These are phyloP conservation scores for Myrica gale DNA, from an alignment of 306 rosid species.

Conservation along the genomic window DNA sequence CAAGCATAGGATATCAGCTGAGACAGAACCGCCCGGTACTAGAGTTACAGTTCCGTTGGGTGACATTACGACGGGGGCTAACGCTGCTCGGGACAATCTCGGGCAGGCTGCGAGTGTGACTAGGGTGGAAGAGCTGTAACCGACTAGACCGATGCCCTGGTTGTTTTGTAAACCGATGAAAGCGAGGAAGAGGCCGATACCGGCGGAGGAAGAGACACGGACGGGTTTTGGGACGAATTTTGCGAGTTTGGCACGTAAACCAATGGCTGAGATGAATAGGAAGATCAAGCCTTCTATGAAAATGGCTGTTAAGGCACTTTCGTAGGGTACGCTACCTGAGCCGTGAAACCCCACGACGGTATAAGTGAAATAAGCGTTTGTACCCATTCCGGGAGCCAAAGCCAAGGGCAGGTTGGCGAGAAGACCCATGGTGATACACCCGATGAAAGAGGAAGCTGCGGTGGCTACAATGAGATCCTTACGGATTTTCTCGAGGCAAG, in stretches of 20 bases:
- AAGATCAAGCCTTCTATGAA: conserved; percentile 81
- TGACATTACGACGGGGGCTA: conserved; percentile 59
- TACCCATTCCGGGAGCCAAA: conserved; percentile 96
- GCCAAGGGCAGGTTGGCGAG: conserved; percentile 92
- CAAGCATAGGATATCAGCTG: conserved; percentile 59
- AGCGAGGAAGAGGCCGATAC: conserved; percentile 89
- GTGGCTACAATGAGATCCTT: conserved; percentile 92
- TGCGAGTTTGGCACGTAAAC: conserved; percentile 76
- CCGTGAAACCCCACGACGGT: conserved; percentile 97
- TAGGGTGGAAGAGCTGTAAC: conserved; percentile 69
- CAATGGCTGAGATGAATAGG: conserved; percentile 58
- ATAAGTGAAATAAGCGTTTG: conserved; percentile 94
- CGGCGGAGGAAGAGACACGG: conserved; percentile 90
- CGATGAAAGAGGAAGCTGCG: conserved; percentile 73
- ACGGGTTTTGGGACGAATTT: conserved; percentile 87
- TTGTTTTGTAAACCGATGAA: conserved; percentile 84
- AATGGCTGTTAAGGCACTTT: conserved; percentile 77
- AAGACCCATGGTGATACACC: conserved; percentile 83
- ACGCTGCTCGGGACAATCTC: conserved; percentile 42
- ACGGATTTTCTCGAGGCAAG: conserved; percentile 63
- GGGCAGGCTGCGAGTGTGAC: conserved; percentile 82
- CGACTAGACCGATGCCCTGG: conserved; percentile 79
- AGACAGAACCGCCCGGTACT: conserved; percentile 53
- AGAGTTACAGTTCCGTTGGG: conserved; percentile 64
- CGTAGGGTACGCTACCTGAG: conserved; percentile 79